Evolutionary conservation across 305 asterid genomes (phyloP), one percentile per base, ranked within the genome.

Genomic region (Fraxinus angustifolia): DNA sequence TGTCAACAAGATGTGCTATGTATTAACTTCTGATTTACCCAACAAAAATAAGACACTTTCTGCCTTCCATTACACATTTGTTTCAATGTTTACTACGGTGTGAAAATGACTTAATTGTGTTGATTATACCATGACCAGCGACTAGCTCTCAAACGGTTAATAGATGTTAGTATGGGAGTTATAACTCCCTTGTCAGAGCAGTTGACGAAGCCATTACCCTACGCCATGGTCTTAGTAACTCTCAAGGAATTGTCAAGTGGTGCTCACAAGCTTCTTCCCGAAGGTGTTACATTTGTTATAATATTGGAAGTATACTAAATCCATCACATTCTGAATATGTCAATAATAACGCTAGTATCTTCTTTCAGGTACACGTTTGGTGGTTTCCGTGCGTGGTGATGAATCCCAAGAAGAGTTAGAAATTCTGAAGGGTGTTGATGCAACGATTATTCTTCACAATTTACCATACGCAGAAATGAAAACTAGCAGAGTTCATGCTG

Each of bases 131-230:
- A 78, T 89, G 83, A 84, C 82, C 93, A 96, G 98, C 91, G 94
- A 67, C 87, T 94, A 78, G 98, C 99, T 83, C 97, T 96, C 82
- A 93, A 96, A 80, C 89, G 99, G 80, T 80, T 94, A 92, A 87
- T 96, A 82, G 98, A 96, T 78, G 82, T 94, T 26, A 96, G 98
- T 86, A 91, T 96, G 98, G 99, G 99, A 86, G 94, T 96, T 77
- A 96, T 96, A 88, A 85, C 96, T 83, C 98, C 99, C 81, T 82
- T 96, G 56, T 92, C 98, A 0, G 98, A 94, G 89, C 98, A 94
- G 91, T 77, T 94, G 86, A 93, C 98, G 35, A 96, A 96, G 88
- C 98, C 97, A 34, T 83, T 96, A 75, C 97, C 98, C 78, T 84
- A 96, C 58, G 98, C 98, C 78, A 72, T 94, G 77, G 98, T 88